phyloP scores from a whole-genome alignment of 371 early-diverging fungal genomes.

The Mortierella sp. region DNA sequence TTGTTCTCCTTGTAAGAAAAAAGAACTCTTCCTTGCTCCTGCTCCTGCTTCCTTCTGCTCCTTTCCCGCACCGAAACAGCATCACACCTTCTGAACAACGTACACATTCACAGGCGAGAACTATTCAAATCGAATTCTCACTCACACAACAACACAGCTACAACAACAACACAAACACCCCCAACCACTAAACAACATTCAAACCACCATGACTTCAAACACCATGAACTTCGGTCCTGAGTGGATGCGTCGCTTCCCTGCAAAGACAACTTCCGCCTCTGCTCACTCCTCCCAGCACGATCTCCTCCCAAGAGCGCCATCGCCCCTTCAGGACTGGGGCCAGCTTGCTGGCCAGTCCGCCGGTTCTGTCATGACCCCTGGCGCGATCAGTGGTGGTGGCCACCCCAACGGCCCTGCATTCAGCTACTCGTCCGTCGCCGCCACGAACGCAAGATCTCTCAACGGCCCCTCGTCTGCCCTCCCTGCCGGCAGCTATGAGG shows the following conservation, averaged over 20 bases:
- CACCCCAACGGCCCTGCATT: constrained; percentile 28
- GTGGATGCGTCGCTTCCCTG: constrained; percentile 69
- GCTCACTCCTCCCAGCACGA: constrained; percentile 19
- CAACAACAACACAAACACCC: constrained; percentile 1
- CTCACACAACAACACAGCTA: neutral
- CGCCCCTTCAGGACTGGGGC: constrained; percentile 35
- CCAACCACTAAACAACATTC: neutral
- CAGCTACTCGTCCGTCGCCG: constrained; percentile 59
- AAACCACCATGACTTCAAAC: constrained; percentile 32
- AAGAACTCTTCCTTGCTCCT: neutral
- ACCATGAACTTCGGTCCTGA: constrained; percentile 90
- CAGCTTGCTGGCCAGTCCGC: constrained; percentile 17
- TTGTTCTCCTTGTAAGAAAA: neutral
- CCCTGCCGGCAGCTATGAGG: constrained; percentile 62
- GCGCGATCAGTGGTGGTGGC: neutral
- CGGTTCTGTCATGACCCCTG: constrained; percentile 5
- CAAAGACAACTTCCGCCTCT: constrained; percentile 35
- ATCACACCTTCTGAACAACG: neutral
- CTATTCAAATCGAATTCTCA: neutral
- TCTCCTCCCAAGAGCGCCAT: constrained; percentile 26
- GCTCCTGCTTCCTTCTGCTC: neutral
- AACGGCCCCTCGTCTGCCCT: constrained; percentile 36
- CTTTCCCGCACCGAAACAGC: neutral
- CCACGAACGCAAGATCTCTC: constrained; percentile 44
- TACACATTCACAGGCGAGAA: neutral